Base-by-base conservation (phyloP, 1,284 basidiomycete genomes). In the Cutaneotrichosporon sp. region DNA sequence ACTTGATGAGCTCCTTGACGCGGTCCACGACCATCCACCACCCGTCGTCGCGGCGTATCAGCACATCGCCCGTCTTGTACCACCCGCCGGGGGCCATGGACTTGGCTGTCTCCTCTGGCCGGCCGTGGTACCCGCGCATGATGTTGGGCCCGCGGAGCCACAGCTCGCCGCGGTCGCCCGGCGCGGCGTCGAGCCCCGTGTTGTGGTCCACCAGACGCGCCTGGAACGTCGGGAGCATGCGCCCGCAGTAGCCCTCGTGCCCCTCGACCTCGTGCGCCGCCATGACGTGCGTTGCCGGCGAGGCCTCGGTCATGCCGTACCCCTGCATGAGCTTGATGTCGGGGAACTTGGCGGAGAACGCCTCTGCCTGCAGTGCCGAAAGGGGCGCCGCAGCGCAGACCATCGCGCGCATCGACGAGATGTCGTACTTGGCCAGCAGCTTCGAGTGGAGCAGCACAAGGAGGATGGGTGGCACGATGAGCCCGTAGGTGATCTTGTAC, bases 51-150 rank as follows among this genome's bases (percentile, higher is more conserved):
- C 89, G 88, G 7, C 84, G 75, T 11, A 83, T 76, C 0, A 83
- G 87, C 50, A 92, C 84, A 73, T 93, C 91, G 0, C 91, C 90
- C 0, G 90, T 93, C 82, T 89, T 90, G 82, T 91, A 88, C 89
- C 89, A 94, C 2, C 85, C 84, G 1, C 71, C 75, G 0, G 59
- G 55, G 0, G 88, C 90, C 67, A 92, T 89, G 2, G 86, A 76
- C 11, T 86, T 82, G 16, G 76, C 76, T 7, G 89, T 92, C 10
- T 90, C 89, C 22, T 79, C 75, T 0, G 81, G 79, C 63, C 91
- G 90, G 69, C 87, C 87, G 65, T 81, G 78, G 68, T 84, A 84
- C 6, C 82, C 82, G 85, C 89, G 91, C 89, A 92, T 92, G 55
- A 93, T 27, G 27, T 36, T 55, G 10, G 89, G 88, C 0, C 91